Evolutionary conservation across 805 yeast genomes (phyloP), one percentile per base, ranked within the genome.

Genomic region (Spathaspora arborariae): DNA sequence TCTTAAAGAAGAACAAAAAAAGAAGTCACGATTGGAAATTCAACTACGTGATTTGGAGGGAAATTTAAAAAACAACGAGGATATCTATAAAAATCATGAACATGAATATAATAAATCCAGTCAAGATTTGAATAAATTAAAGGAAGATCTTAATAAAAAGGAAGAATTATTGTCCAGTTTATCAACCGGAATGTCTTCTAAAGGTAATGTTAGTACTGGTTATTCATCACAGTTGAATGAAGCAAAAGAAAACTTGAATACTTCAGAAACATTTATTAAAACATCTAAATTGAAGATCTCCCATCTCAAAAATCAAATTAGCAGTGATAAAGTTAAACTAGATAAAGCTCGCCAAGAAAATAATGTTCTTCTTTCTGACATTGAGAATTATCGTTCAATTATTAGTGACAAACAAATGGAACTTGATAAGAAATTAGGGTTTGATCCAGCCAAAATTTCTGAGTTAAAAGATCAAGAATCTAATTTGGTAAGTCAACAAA

Each of bases 141-240:
- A 80, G 50, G 70, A 67, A 4, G 72, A 73, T 11, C 72, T 77
- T 41, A 68, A 72, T 27, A 75, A 72, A 49, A 88, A 86, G 54
- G 92, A 88, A 56, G 97, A 91, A 51, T 72, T 91, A 9, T 66
- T 88, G 8, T 85, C 94, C 0, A 84, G 95, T 0, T 71, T 91
- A 36, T 82, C 90, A 0, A 88, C 96, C 0, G 97, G 97, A 56
- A 82, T 91, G n/a, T 86, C 96, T 0, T 80, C 95, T 0, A 82
- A 80, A 49, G 96, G 95, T 45, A 74, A 71, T 30, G 75, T 82
- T 0, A 85, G 83, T 56, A 83, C 86, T 27, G 97, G 97, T 7
- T 91, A 88, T 63, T 68, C 75, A 51, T 76, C 83, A 2, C 96
- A 89, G 56, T 65, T 90, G 37, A 79, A 79, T 47, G 81, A 79